Evolutionary conservation across 192 early-diverging fungal species (phyloP), one percentile per base, ranked within the genome.

Genomic region (Coemansia interrupta): DNA sequence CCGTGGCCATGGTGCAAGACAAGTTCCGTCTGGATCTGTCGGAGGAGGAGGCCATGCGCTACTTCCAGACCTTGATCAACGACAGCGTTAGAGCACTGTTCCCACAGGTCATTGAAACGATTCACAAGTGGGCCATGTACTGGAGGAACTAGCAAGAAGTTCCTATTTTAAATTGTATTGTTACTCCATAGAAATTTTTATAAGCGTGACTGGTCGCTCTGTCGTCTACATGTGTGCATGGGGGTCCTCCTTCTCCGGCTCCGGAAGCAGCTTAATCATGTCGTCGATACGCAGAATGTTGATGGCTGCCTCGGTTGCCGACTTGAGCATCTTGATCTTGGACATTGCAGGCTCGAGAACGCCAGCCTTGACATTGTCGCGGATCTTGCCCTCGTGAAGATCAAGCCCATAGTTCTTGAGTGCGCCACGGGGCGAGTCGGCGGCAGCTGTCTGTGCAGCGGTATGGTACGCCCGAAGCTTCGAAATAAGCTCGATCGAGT

Each of bases 241-340:
- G 3, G 75, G 76, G 47, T 82, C 81, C 57, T 80, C 73, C 20
- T 61, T 54, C 43, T 72, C 68, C 61, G 75, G 66, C 64, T 71
- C 76, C 1, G 81, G 76, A 43, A 69, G 57, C 26, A 85, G 81
- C 80, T 89, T 89, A 62, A 91, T 91, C 85, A 91, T 87, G 62
- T 91, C 90, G 71, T 99, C 97, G 58, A 99, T 97, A 60, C 97
- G 85, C 60, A 99, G 83, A 66, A 99, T 90, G 61, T 94, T 91
- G 70, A 99, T 91, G 24, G 97, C 97, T 42, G 97, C 95, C 78
- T 99, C 97, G 14, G 97, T 99, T 18, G 97, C 97, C 14, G 92
- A 91, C 80, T 96, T 95, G 58, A 99, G 82, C 48, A 89, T 91
- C 83, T 93, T 96, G 78, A 99, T 89, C 82, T 99, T 99, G 66